Evolutionary conservation across 139 green algal genomes (phyloP).

Genomic region (Chlorella sp.): DNA sequence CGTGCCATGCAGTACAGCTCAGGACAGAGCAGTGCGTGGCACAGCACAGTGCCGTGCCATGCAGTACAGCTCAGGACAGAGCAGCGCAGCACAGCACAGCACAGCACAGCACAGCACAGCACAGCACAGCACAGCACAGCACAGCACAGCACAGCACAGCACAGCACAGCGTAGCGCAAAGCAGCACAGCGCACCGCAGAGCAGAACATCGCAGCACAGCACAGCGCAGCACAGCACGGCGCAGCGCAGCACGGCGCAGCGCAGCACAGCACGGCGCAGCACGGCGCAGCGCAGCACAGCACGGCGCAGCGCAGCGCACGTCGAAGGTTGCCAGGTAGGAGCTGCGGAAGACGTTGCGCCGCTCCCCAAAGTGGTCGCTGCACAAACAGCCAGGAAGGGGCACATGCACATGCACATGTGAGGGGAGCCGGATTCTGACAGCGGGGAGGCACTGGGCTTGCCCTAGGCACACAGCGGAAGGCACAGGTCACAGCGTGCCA

Average conservation of each 20-base stretch:
- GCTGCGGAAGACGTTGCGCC: constrained; percentile 87
- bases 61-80: too few relatives aligned
- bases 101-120: background rate
- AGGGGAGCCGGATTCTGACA: too few relatives aligned
- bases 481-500: too few relatives aligned
- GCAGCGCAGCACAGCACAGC: background rate
- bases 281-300: background rate
- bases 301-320: background rate
- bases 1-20: too few relatives aligned
- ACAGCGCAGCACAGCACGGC: background rate
- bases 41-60: too few relatives aligned
- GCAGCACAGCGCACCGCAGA: background rate
- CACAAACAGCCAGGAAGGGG: background rate
- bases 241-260: background rate
- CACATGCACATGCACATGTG: too few relatives aligned
- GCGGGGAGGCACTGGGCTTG: too few relatives aligned
- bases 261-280: background rate
- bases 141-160: background rate
- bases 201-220: background rate
- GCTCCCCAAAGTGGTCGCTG: background rate
- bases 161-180: background rate
- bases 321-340: constrained; percentile 97
- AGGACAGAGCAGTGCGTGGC: too few relatives aligned
- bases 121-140: background rate
- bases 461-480: too few relatives aligned